A percentile compares a stretch with the other conserved stretches of the same genome.
phyloP scores from a whole-genome alignment of 768 basidiomycete genomes.

The Boletus patriciae region DNA sequence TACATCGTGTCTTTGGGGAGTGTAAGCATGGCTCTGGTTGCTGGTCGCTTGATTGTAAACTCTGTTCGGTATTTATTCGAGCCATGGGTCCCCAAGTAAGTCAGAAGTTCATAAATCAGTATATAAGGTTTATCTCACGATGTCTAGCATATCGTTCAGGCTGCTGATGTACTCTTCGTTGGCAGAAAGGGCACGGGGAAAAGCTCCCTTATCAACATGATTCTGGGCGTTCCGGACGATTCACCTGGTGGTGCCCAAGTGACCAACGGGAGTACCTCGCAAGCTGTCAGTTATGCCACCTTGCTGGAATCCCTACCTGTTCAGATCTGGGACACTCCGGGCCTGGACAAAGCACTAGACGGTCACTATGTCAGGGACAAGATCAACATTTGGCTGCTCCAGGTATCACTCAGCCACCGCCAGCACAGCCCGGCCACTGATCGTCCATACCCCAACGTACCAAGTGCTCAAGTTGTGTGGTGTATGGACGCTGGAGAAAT shows the following conservation, averaged over 20 bases:
- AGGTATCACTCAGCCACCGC: background rate
- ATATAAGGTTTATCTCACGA: background rate
- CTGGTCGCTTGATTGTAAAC: background rate
- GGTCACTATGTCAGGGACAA: background rate
- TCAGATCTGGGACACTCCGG: constrained; percentile 3
- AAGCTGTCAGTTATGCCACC: background rate
- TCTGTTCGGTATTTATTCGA: background rate
- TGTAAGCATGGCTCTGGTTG: background rate
- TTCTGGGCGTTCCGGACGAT: background rate
- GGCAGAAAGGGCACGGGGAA: background rate
- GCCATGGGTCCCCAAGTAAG: background rate
- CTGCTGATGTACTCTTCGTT: background rate
- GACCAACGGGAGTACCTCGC: background rate
- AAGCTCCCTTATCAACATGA: background rate
- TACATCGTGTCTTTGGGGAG: background rate
- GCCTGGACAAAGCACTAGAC: background rate
- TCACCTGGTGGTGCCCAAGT: background rate
- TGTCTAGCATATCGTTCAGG: background rate
- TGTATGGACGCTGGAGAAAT: background rate
- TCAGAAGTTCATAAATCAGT: background rate
- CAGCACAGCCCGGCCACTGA: background rate
- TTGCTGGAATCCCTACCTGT: background rate
- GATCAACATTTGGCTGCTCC: background rate
- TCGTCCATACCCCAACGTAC: background rate
- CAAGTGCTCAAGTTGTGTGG: background rate